Conservation (phyloP, 2,329 filamentous ascomycete genomes). For the Purpureocillium lavendulum region DNA sequence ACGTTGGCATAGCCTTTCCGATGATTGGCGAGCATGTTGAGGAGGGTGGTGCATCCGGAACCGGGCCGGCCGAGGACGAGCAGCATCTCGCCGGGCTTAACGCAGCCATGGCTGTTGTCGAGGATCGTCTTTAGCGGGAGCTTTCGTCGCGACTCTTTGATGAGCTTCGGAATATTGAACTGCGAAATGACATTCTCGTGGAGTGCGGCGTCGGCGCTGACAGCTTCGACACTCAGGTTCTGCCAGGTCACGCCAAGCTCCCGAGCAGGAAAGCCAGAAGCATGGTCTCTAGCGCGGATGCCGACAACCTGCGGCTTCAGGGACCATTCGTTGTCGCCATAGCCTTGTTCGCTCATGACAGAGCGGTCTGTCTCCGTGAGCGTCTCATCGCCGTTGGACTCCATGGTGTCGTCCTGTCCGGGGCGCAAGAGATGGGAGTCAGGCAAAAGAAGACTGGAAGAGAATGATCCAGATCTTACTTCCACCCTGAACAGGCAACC, state of each 20-base stretch:
- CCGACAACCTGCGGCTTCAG: conserved; percentile 39
- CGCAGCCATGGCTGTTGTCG: conserved; percentile 56
- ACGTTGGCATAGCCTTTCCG: conserved; percentile 50
- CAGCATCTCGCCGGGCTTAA: conserved; percentile 66
- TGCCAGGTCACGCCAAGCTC: conserved; percentile 58
- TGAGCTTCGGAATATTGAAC: conserved; percentile 44
- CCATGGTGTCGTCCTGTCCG: conserved; percentile 11
- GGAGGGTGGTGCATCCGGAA: conserved; percentile 60
- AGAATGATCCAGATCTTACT: not conserved
- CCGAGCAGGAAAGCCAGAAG: conserved; percentile 36
- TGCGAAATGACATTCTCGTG: conserved; percentile 57
- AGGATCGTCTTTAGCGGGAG: conserved; percentile 57
- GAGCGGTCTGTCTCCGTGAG: conserved; percentile 13
- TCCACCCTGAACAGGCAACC: no score
- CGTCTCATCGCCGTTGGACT: conserved; percentile 15
- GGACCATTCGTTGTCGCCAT: conserved; percentile 28
- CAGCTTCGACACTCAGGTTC: conserved; percentile 53
- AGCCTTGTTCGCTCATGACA: conserved; percentile 3
- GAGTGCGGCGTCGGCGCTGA: conserved; percentile 52
- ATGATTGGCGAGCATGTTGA: conserved; percentile 62
- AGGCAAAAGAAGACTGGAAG: not conserved
- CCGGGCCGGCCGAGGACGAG: conserved; percentile 62
- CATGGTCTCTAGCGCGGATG: conserved; percentile 31
- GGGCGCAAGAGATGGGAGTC: not conserved
- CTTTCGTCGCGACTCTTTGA: conserved; percentile 44